Evolutionary conservation across 768 basidiomycete species (phyloP), one percentile per base, ranked within the genome.

Genomic region (Pleurotus cornucopiae): DNA sequence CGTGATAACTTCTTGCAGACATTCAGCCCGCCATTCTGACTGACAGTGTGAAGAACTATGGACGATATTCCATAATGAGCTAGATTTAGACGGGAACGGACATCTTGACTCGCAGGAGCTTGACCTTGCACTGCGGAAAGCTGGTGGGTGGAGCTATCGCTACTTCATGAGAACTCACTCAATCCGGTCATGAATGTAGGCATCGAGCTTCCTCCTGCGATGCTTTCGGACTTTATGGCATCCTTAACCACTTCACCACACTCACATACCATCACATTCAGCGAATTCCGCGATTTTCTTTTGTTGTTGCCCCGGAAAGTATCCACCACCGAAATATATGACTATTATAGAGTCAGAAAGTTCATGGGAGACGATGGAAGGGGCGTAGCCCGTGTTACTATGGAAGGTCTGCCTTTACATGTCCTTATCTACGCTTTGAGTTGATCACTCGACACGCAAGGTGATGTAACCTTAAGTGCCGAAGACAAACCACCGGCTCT

Each of bases 21-120:
- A 49, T 21, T 39, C 37, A 18, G 58, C 34, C 49, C 49, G 57
- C 25, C 18, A 46, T 59, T 38, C 61, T 58, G 59, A 49, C 39
- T 69, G 57, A 61, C 47, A 12, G 45, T 53, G 57, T 54, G 45
- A 56, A 92, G 94, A 96, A 70, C 76, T 97, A 18, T 97, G 95
- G 95, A 76, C 82, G 49, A 85, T 94, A 55, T 97, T 97, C 70
- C 91, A 91, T 61, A 79, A 93, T 65, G 89, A 94, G 63, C 80
- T 97, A 48, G 95, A 96, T 73, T 75, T 93, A 58, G 93, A 97
- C 64, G 82, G 89, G 23, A 91, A 97, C 70, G 94, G 92, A 6
- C 82, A 81, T 55, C 69, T 97, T 26, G 92, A 94, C 64, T 74
- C 80, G 23, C 62, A 67, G 25, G 76, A 78, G 57, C 68, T 77